Conservation (phyloP, 495 filamentous ascomycete genomes). For the Terfezia boudieri region DNA sequence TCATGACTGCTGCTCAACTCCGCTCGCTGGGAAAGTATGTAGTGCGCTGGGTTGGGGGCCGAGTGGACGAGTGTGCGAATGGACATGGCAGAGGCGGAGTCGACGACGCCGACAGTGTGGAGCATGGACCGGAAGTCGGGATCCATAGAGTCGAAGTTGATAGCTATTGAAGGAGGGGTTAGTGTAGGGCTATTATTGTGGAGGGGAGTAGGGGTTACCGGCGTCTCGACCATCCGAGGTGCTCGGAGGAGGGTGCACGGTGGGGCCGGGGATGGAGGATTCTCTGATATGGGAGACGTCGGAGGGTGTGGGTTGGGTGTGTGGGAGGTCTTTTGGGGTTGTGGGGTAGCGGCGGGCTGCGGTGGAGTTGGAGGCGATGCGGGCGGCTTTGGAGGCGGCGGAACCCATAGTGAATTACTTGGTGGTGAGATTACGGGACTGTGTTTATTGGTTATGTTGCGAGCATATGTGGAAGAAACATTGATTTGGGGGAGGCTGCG, state of each 20-base stretch:
- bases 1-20: neutral
- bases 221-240: neutral
- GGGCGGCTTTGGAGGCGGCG: neutral
- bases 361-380: neutral
- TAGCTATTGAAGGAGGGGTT: neutral
- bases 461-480: neutral
- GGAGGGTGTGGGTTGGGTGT: neutral
- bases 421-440: neutral
- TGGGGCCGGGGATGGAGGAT: neutral
- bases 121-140: neutral
- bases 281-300: neutral
- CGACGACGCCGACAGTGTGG: neutral
- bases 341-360: neutral
- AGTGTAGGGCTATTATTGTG: too few relatives aligned
- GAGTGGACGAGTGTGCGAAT: neutral
- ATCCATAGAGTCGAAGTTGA: neutral
- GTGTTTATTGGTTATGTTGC: neutral
- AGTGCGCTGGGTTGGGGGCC: neutral
- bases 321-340: constrained; percentile 1
- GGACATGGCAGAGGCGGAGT: neutral
- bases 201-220: neutral
- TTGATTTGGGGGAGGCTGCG: neutral
- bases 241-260: neutral
- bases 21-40: neutral
- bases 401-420: neutral